phyloP scores from a whole-genome alignment of 108 stramenopile genomes.

The Hondaea fermentalgiana region DNA sequence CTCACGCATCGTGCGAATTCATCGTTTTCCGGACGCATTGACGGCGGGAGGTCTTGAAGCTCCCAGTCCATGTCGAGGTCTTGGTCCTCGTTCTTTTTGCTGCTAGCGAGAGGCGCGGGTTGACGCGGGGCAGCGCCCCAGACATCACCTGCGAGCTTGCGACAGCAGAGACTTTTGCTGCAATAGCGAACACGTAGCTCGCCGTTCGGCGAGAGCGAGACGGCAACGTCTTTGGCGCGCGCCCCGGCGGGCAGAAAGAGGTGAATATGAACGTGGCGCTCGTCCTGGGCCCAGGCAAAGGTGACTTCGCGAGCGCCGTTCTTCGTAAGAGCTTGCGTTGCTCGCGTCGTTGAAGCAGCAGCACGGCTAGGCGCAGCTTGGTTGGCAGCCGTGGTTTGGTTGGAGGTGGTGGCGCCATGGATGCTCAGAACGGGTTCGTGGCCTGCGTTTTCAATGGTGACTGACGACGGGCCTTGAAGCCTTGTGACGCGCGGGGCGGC shows the following conservation, averaged over 20 bases:
- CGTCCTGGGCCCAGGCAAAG: not conserved
- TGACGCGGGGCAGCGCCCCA: not conserved
- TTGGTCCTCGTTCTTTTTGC: not conserved
- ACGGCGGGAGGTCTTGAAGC: not conserved
- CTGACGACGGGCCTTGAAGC: not conserved
- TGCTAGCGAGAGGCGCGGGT: not conserved
- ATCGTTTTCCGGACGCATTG: not conserved
- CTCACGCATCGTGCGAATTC: not conserved
- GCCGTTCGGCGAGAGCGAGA: not conserved
- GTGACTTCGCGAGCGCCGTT: not conserved
- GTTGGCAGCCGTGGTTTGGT: not conserved
- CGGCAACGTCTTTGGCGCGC: not conserved
- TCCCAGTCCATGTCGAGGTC: not conserved
- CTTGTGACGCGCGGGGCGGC: not conserved
- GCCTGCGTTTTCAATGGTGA: not conserved
- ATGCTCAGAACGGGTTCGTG: not conserved
- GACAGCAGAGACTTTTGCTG: not conserved
- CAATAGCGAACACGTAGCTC: not conserved
- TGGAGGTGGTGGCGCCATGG: too few species aligned
- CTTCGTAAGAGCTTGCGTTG: not conserved
- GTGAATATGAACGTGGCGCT: not conserved
- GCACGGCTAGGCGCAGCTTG: not conserved
- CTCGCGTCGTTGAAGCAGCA: not conserved
- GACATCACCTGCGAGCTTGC: not conserved
- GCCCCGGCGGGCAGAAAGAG: not conserved